These are phyloP conservation scores for Dactylellina leptospora DNA, from an alignment of 2,329 filamentous ascomycete genomes.

Conservation along the genomic window DNA sequence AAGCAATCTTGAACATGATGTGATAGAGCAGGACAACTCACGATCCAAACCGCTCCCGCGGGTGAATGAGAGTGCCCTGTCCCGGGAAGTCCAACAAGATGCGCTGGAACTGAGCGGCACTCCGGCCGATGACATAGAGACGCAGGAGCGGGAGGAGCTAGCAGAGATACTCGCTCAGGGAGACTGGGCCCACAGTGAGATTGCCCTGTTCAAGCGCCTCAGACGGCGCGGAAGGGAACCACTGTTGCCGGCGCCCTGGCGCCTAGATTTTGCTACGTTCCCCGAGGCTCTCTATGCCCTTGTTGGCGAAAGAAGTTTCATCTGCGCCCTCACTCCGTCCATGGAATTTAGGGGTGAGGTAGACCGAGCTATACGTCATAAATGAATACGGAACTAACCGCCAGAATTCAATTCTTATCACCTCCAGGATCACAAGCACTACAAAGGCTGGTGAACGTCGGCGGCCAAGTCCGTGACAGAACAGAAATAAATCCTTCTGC, in stretches of 20 bases:
- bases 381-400: slow-evolving; percentile 2
- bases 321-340: slow-evolving; percentile 44
- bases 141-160: slow-evolving; percentile 33
- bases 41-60: slow-evolving; percentile 1
- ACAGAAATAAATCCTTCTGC: slow-evolving; percentile 50
- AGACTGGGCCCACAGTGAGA: slow-evolving; percentile 41
- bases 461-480: slow-evolving; percentile 42
- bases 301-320: slow-evolving; percentile 47
- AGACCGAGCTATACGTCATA: background rate
- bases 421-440: slow-evolving; percentile 44
- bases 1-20: background rate
- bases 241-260: slow-evolving; percentile 42
- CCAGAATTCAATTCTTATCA: background rate
- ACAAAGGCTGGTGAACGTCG: slow-evolving; percentile 46
- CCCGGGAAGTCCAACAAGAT: slow-evolving; percentile 44
- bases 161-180: slow-evolving; percentile 44
- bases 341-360: slow-evolving; percentile 51
- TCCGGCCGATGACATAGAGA: slow-evolving; percentile 20
- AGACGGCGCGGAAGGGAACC: slow-evolving; percentile 44
- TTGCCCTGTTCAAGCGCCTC: slow-evolving; percentile 31
- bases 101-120: slow-evolving; percentile 31
- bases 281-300: slow-evolving; percentile 40
- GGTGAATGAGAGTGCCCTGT: slow-evolving; percentile 20
- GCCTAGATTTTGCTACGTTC: slow-evolving; percentile 47
- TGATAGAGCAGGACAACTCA: slow-evolving; percentile 1